Evolutionary conservation across 176 grass and related monocot species (phyloP).

Genomic region (Aegilops speltoides): DNA sequence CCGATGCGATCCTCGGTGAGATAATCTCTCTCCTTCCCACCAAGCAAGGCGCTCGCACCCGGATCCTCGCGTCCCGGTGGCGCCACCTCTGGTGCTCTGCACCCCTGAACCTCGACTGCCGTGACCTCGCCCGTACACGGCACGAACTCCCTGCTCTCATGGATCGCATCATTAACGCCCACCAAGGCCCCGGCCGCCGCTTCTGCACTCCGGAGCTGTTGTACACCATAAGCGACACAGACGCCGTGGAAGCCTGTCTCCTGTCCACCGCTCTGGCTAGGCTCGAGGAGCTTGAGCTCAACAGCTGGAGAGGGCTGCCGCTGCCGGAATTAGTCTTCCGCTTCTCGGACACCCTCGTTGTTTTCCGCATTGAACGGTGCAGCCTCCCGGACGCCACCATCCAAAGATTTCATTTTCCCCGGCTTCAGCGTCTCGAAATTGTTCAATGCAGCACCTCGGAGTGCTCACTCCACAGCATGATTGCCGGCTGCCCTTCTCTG

Average conservation of each 20-base stretch:
- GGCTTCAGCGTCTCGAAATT: background rate
- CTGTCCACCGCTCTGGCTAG: background rate
- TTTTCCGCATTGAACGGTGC: background rate
- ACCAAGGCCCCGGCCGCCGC: background rate
- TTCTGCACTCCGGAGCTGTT: background rate
- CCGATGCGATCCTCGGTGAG: background rate
- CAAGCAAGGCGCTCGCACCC: background rate
- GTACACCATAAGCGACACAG: background rate
- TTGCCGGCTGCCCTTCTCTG: background rate
- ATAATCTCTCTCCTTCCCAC: background rate
- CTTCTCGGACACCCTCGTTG: background rate
- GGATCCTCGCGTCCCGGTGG: background rate
- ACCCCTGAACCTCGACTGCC: background rate
- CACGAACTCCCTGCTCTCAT: too few relatives aligned
- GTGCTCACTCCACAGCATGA: background rate
- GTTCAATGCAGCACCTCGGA: background rate
- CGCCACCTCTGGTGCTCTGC: background rate
- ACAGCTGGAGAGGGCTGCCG: background rate
- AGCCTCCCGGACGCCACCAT: background rate
- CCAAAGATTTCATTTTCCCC: background rate
- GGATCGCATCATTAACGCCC: background rate
- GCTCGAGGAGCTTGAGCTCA: background rate
- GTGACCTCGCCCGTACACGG: background rate
- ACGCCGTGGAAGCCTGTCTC: background rate
- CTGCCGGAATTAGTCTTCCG: slow-evolving; percentile 32